Evolutionary conservation across 192 early-diverging fungal species (phyloP), one percentile per base, ranked within the genome.

Genomic region (Phlyctochytrium bullatum): DNA sequence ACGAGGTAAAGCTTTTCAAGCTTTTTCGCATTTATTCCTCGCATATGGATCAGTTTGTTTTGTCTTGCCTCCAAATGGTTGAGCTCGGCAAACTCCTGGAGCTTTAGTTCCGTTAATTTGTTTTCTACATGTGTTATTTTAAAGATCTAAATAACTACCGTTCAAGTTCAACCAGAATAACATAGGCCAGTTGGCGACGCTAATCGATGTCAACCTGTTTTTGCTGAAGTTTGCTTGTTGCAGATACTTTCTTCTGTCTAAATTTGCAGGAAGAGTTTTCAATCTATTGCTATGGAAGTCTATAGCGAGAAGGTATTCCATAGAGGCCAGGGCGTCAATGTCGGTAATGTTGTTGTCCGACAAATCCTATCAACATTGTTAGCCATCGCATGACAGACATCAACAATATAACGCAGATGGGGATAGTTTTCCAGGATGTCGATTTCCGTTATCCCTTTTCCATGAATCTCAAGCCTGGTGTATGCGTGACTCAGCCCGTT

Each of bases 1-100:
- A 78, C 79, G 61, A 86, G 52, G 54, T 86, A 86, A n/a, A 86
- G 74, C 47, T 74, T 67, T 64, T 83, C 79, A 16, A 86, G 72
- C 61, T 78, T 82, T 6, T 74, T 71, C 2, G 73, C 47, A 25
- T 58, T 52, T 20, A 85, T 59, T 16, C 72, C 67, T 28, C 12
- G 36, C 25, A 66, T 72, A 25, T 52, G 34, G 36, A 60, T 63
- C 12, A 82, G 69, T 34, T 69, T 77, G 69, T 86, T 86, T 50
- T 35, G 53, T 1, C 81, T 63, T 14, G 69, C 73, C 54, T 78
- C 76, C 59, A 86, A 67, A 57, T 83, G 80, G 10, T 78, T 23
- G 24, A 86, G 69, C 36, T 78, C 77, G 23, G 47, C 65, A 54
- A 78, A 80, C 23, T 76, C 73, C 2, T 68, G 68, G 29, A 86